Evolutionary conservation across 306 rosid species (phyloP).

Genomic region (Psophocarpus tetragonolobus): DNA sequence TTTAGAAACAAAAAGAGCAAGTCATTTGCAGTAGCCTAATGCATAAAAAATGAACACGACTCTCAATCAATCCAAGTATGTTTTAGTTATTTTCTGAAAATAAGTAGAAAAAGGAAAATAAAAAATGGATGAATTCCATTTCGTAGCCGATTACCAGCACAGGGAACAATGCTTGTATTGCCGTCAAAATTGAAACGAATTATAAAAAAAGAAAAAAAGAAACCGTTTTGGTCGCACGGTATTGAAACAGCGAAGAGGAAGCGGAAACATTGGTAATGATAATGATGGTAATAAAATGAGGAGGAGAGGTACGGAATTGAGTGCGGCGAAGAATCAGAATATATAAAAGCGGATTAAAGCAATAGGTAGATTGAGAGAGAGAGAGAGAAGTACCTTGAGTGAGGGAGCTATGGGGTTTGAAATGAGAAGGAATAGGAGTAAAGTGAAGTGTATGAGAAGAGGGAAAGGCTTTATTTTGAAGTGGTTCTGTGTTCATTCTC

Average conservation of each 20-base stretch:
- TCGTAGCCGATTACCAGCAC: neutral
- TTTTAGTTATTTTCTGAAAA: neutral
- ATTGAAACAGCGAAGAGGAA: neutral
- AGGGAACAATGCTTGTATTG: neutral
- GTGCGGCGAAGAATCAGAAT: neutral
- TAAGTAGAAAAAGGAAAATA: neutral
- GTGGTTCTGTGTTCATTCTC: neutral
- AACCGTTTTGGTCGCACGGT: neutral
- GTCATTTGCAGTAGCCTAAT: neutral
- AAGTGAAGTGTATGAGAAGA: neutral
- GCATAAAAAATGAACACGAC: neutral
- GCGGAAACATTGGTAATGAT: neutral
- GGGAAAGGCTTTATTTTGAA: neutral
- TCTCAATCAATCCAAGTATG: neutral
- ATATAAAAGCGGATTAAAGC: neutral
- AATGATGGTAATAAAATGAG: neutral
- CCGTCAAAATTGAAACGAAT: slow-evolving; percentile 6
- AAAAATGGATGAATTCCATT: neutral
- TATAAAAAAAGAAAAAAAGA: neutral
- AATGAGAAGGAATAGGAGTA: neutral
- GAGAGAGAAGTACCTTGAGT: neutral
- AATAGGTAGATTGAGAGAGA: neutral
- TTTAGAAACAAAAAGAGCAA: slow-evolving; percentile 11
- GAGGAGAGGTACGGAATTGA: neutral
- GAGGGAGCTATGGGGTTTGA: neutral